Evolutionary conservation across 2,329 filamentous ascomycete species (phyloP), one percentile per base, ranked within the genome.

Genomic region (Arthrobotrys sinensis): DNA sequence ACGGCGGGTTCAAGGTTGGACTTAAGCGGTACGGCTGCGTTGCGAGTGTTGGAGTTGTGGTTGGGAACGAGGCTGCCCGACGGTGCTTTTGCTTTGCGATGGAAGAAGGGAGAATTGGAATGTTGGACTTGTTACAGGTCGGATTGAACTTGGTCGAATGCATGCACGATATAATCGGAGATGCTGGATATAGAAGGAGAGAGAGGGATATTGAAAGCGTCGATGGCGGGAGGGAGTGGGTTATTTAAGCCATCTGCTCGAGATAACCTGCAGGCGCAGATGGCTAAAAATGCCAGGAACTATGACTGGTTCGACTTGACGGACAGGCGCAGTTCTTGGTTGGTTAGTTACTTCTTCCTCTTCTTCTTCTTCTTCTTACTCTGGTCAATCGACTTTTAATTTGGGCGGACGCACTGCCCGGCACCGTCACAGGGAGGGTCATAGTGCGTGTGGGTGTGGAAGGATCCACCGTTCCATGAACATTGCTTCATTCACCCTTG

Each of bases 181-280:
- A 60, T 46, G 52, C 21, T 48, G 52, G 12, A 62, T 68, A 45
- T 16, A 68, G 62, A 50, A 60, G 43, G 52, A 65, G 46, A 57
- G 12, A 32, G 45, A 53, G 38, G 14, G 46, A 38, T 45, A 45
- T 57, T 4, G 19, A 60, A 24, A 65, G 21, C 46, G 53, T 50
- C 60, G 65, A 66, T 57, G n/a, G 48, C 57, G 43, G 73, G 73
- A 24, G 60, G 72, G 57, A 43, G 48, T 4, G 43, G 68, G 14
- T 76, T 70, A 77, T 77, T 70, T 71, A 70, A 77, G 53, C 65
- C 65, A 67, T 65, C 40, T 69, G 57, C 32, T 40, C 57, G 55
- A 55, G 40, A 65, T 66, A 11, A 43, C 62, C 55, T 63, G 71
- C 71, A 63, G 64, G 64, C 71, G 63, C 71, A 76, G 55, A 43